Evolutionary conservation across 2,329 filamentous ascomycete species (phyloP).

Genomic region (Fusarium nodosum): DNA sequence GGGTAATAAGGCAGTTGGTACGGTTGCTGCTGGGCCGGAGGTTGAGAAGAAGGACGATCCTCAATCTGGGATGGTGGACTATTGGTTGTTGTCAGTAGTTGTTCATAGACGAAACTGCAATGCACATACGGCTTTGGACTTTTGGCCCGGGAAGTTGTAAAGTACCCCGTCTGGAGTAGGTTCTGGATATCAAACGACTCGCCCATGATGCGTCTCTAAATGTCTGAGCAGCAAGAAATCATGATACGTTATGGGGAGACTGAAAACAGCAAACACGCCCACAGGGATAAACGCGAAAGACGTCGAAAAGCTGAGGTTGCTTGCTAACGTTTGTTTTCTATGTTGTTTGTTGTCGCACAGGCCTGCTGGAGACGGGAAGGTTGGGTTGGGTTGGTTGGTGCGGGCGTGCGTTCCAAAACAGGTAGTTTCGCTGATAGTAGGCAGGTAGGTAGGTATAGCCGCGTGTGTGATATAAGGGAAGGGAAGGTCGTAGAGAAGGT

Average conservation of each 20-base stretch:
- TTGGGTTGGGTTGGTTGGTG: conserved; percentile 20
- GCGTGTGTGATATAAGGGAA: conserved; percentile 13
- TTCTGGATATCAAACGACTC: conserved; percentile 61
- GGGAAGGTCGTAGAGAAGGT: conserved; percentile 3
- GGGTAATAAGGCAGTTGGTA: conserved; percentile 41
- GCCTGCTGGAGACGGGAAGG: conserved; percentile 38
- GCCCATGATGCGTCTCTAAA: conserved; percentile 57
- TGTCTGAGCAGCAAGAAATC: conserved; percentile 32
- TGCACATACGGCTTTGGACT: conserved; percentile 50
- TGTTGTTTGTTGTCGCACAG: conserved; percentile 43
- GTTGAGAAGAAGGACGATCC: conserved; percentile 34
- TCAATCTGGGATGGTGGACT: conserved; percentile 43
- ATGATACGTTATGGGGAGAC: conserved; percentile 44
- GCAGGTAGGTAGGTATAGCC: conserved; percentile 9
- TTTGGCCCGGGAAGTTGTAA: conserved; percentile 62
- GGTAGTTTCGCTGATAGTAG: conserved; percentile 7
- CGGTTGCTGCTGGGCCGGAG: conserved; percentile 32
- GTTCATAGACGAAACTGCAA: not conserved
- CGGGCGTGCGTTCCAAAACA: conserved; percentile 26
- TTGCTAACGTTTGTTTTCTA: conserved; percentile 37
- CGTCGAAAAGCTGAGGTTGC: conserved; percentile 12
- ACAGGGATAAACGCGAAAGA: conserved; percentile 18
- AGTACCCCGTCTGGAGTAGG: conserved; percentile 65
- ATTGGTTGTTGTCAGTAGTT: conserved; percentile 32
- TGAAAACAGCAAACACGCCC: conserved; percentile 26